Conservation (phyloP, 73 alveolate genomes). For the Tetrahymena borealis region DNA sequence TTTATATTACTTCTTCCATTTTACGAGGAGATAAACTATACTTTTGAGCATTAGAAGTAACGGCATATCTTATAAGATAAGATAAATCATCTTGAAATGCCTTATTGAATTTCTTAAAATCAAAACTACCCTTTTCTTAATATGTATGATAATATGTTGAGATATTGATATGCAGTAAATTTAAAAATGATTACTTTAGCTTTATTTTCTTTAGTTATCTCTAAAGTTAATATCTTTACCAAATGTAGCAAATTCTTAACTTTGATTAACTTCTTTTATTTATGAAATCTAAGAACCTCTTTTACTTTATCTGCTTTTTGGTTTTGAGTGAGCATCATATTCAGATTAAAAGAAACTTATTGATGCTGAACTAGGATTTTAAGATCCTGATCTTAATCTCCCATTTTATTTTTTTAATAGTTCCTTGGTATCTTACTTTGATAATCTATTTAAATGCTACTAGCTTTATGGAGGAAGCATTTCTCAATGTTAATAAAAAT, state of each 20-base stretch:
- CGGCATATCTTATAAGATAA: neutral
- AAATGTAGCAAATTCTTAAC: neutral
- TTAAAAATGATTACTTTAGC: neutral
- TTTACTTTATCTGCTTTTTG: neutral
- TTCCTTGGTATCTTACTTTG: neutral
- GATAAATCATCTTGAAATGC: neutral
- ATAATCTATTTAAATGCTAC: neutral
- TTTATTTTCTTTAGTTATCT: neutral
- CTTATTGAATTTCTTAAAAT: neutral
- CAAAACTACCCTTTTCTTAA: neutral
- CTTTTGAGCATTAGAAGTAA: neutral
- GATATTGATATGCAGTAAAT: neutral
- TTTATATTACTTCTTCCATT: neutral
- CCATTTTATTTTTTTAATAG: neutral
- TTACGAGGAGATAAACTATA: neutral
- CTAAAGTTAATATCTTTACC: neutral
- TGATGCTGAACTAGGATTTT: neutral
- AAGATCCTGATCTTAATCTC: neutral
- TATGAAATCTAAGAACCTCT: neutral
- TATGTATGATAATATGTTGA: neutral
- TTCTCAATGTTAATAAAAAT: no score
- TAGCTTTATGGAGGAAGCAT: neutral
- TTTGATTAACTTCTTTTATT: neutral
- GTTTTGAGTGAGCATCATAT: neutral
- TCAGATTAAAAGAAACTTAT: neutral